These are phyloP conservation scores for Insectozyma bohioensis DNA, from an alignment of 1,139 yeast genomes.

Conservation along the genomic window DNA sequence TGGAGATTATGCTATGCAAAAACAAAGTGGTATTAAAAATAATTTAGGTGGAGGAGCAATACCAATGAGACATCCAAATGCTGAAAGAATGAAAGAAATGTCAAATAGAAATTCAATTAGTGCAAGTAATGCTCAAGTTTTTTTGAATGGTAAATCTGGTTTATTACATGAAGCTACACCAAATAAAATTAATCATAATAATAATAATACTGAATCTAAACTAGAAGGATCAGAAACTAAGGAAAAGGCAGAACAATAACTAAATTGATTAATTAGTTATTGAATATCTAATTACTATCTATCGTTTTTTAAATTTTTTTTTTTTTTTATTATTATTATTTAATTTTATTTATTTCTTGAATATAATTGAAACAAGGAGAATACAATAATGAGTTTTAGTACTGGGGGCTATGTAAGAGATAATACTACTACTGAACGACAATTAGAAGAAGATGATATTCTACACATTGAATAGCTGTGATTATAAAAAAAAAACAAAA, in stretches of 20 bases:
- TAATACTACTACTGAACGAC: too few relatives aligned
- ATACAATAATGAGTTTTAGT: too few relatives aligned
- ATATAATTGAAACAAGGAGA: background rate
- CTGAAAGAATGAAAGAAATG: slow-evolving; percentile 50
- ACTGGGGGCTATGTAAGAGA: too few relatives aligned
- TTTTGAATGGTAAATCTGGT: slow-evolving; percentile 47
- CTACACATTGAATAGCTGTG: too few relatives aligned
- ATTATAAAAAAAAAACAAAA: too few relatives aligned
- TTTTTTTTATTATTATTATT: too few relatives aligned
- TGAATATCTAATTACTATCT: too few relatives aligned
- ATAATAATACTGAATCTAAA: too few relatives aligned
- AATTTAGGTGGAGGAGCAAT: slow-evolving; percentile 28
- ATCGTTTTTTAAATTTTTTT: too few relatives aligned
- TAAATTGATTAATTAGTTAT: too few relatives aligned
- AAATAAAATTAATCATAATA: slow-evolving; percentile 22
- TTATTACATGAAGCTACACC: slow-evolving; percentile 47
- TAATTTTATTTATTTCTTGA: too few relatives aligned
- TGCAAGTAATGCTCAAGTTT: slow-evolving; percentile 43
- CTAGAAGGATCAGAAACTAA: slow-evolving; percentile 1
- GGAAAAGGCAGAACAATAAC: background rate
- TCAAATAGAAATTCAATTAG: slow-evolving; percentile 47
- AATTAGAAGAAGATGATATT: too few relatives aligned
- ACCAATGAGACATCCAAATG: slow-evolving; percentile 49
- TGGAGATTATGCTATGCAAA: slow-evolving; percentile 95
- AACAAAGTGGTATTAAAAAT: slow-evolving; percentile 32